Evolutionary conservation across 208 protist species (phyloP).

Genomic region (Leishmania amazonensis): DNA sequence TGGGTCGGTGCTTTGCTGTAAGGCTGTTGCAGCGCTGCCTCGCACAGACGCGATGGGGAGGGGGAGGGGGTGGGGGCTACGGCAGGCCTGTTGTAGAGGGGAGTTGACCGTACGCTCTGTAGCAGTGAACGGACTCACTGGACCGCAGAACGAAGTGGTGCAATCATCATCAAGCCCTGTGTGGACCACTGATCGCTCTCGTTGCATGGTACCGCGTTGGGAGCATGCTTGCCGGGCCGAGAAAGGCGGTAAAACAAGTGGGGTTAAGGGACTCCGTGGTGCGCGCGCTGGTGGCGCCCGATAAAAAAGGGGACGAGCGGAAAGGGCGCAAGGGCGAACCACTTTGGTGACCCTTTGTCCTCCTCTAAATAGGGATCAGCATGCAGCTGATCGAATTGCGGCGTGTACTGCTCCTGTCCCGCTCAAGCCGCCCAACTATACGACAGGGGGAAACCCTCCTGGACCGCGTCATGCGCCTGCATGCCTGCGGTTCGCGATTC

Average conservation of each 20-base stretch:
- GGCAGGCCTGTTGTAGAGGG: background rate
- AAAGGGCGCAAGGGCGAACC: too few species aligned
- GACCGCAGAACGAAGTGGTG: background rate
- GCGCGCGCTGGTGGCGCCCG: background rate
- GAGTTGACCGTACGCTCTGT: background rate
- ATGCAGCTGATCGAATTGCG: too few species aligned
- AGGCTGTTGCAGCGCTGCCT: too few species aligned
- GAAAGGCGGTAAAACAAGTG: background rate
- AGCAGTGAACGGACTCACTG: background rate
- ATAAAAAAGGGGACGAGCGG: background rate
- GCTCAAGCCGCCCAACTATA: too few species aligned
- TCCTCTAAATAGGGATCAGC: background rate
- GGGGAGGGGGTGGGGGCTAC: background rate
- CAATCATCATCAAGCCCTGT: background rate
- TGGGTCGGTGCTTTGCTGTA: background rate
- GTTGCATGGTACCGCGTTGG: too few species aligned
- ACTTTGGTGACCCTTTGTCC: background rate
- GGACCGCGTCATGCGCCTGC: too few species aligned
- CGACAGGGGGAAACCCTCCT: too few species aligned
- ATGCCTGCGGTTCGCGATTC: too few species aligned
- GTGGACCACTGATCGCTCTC: background rate
- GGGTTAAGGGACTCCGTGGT: background rate
- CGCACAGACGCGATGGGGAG: background rate
- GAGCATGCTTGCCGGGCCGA: background rate
- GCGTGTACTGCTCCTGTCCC: too few species aligned